Evolutionary conservation across 768 basidiomycete genomes (phyloP).

Genomic region (Lyophyllum decastes): DNA sequence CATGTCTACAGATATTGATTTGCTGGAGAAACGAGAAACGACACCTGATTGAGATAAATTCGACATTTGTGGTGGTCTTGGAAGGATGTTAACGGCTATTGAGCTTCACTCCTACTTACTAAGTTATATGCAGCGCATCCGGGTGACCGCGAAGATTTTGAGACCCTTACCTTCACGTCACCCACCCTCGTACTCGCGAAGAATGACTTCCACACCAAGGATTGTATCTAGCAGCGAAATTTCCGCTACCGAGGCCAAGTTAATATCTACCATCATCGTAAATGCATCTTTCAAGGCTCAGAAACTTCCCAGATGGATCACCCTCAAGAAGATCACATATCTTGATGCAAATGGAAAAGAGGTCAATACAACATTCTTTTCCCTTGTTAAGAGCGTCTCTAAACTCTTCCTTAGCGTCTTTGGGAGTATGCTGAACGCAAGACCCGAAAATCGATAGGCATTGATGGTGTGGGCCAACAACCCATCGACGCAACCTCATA

Average conservation of each 20-base stretch:
- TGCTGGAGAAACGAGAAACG: neutral
- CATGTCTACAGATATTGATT: neutral
- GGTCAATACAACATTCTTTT: conserved; percentile 38
- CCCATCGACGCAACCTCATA: neutral
- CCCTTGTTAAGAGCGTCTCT: neutral
- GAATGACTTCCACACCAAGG: conserved; percentile 34
- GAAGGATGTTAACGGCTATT: neutral
- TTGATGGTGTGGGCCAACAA: conserved; percentile 64
- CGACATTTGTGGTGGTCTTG: neutral
- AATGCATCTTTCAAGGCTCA: neutral
- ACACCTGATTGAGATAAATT: neutral
- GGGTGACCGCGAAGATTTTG: neutral
- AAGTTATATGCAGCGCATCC: conserved; percentile 1
- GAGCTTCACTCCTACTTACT: neutral
- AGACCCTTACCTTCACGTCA: neutral
- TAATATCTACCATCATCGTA: conserved; percentile 16
- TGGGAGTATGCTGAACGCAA: conserved; percentile 92
- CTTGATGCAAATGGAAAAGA: conserved; percentile 75
- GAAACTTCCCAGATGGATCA: conserved; percentile 71
- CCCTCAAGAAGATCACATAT: conserved; percentile 80
- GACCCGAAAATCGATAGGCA: conserved; percentile 71
- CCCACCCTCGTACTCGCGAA: neutral
- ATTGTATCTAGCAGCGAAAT: conserved; percentile 56
- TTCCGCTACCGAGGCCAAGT: conserved; percentile 60
- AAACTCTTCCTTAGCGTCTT: conserved; percentile 48